A percentile compares a stretch with the other conserved stretches of the same genome.
phyloP scores from a whole-genome alignment of 768 basidiomycete genomes.

The Sistotremastrum niveocremeum region DNA sequence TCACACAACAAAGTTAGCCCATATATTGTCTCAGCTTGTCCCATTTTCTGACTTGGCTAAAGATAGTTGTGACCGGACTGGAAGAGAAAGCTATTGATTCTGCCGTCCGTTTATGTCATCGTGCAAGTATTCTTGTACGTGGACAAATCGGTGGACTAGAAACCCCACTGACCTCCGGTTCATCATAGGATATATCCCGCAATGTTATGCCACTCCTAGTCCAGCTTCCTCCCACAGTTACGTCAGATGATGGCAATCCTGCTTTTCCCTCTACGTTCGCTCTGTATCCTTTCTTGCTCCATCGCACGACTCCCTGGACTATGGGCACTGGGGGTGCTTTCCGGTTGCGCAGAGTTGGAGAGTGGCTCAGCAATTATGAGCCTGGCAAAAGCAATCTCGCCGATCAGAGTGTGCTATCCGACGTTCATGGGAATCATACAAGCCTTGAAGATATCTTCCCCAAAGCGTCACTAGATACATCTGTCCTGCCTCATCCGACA shows the following conservation, averaged over 20 bases:
- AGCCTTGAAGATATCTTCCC: background rate
- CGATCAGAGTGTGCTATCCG: background rate
- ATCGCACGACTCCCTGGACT: slow-evolving; percentile 36
- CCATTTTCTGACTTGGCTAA: background rate
- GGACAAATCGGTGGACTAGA: slow-evolving; percentile 11
- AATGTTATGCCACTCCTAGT: background rate
- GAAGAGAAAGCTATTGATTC: background rate
- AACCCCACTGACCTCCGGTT: slow-evolving; percentile 1
- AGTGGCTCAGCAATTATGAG: slow-evolving; percentile 34
- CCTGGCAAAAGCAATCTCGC: background rate
- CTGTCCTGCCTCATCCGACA: background rate
- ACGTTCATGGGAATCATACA: background rate
- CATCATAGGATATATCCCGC: background rate
- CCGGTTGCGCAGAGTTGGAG: slow-evolving; percentile 46
- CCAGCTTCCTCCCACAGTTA: background rate
- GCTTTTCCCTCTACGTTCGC: slow-evolving; percentile 32
- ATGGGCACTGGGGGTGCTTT: slow-evolving; percentile 32
- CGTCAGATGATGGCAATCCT: background rate
- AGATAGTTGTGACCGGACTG: too few species aligned
- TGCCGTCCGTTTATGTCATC: slow-evolving; percentile 39
- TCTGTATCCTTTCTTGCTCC: slow-evolving; percentile 52
- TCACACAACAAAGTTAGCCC: slow-evolving; percentile 34
- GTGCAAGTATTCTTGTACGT: slow-evolving; percentile 4
- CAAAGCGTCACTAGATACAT: background rate
- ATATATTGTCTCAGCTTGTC: slow-evolving; percentile 3